Evolutionary conservation across 2,329 filamentous ascomycete genomes (phyloP).

Genomic region (Coniochaeta sp.): DNA sequence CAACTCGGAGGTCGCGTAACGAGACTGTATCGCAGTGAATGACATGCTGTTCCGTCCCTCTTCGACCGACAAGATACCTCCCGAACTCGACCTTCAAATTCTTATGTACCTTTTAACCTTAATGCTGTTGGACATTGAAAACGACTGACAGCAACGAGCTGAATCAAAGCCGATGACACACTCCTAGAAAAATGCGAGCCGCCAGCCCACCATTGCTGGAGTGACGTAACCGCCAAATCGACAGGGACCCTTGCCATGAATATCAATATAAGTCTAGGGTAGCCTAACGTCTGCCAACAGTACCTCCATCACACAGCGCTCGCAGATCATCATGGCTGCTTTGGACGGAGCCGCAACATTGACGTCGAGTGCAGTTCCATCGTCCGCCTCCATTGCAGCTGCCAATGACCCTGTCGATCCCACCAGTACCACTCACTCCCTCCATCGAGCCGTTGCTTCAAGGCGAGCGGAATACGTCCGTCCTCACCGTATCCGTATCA

Average conservation of each 20-base stretch:
- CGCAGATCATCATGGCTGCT: background rate
- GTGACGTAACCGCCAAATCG: background rate
- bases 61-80: too few relatives aligned
- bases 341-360: background rate
- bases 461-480: slow-evolving; percentile 73
- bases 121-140: background rate
- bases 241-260: background rate
- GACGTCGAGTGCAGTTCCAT: background rate
- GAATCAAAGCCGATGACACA: background rate
- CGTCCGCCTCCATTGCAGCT: background rate
- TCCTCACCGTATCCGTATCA: slow-evolving; percentile 68
- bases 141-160: background rate
- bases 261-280: background rate
- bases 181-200: background rate
- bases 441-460: slow-evolving; percentile 60
- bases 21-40: too few relatives aligned
- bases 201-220: background rate
- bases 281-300: background rate
- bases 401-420: slow-evolving; percentile 25
- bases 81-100: too few relatives aligned
- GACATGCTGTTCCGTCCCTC: too few relatives aligned
- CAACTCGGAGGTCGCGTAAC: too few relatives aligned
- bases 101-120: too few relatives aligned
- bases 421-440: slow-evolving; percentile 42
- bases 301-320: background rate